These are phyloP conservation scores for Podaxis mareebaensis DNA, from an alignment of 768 basidiomycete genomes.

Conservation along the genomic window DNA sequence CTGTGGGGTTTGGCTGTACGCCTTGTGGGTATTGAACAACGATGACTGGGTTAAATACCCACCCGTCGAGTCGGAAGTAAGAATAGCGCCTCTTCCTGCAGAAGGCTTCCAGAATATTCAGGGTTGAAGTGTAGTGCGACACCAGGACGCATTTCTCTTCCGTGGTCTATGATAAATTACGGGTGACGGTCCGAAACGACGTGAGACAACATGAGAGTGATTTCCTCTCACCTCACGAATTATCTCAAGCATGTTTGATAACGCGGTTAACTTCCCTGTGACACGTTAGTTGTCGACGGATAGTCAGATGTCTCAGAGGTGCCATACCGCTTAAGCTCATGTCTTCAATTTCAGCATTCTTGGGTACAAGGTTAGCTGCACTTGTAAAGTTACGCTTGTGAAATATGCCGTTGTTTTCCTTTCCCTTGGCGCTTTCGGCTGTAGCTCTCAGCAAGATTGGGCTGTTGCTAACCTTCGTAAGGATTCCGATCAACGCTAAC, in stretches of 20 bases:
- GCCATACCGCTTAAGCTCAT: conserved; percentile 75
- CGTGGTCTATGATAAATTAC: conserved; percentile 49
- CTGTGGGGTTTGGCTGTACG: conserved; percentile 68
- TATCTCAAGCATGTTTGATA: conserved; percentile 61
- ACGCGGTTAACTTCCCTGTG: conserved; percentile 71
- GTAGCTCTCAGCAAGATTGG: conserved; percentile 86
- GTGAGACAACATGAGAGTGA: not conserved
- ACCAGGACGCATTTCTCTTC: conserved; percentile 95
- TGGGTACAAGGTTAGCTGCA: conserved; percentile 63
- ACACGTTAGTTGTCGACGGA: not conserved
- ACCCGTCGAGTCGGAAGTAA: conserved; percentile 89
- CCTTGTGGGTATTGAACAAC: conserved; percentile 2
- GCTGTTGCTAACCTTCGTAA: conserved; percentile 92
- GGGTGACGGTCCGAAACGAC: not conserved
- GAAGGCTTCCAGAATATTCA: conserved; percentile 87
- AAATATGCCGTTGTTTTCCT: conserved; percentile 28
- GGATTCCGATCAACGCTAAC: conserved; percentile 72
- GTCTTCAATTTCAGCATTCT: conserved; percentile 62
- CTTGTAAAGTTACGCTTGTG: conserved; percentile 53
- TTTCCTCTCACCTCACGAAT: conserved; percentile 53
- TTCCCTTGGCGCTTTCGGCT: conserved; percentile 57
- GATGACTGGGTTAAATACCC: conserved; percentile 16
- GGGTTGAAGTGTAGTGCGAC: conserved; percentile 95
- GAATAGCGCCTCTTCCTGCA: conserved; percentile 78
- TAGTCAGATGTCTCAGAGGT: not conserved